Evolutionary conservation across 805 yeast genomes (phyloP).

Genomic region (Yamadazyma olivae): DNA sequence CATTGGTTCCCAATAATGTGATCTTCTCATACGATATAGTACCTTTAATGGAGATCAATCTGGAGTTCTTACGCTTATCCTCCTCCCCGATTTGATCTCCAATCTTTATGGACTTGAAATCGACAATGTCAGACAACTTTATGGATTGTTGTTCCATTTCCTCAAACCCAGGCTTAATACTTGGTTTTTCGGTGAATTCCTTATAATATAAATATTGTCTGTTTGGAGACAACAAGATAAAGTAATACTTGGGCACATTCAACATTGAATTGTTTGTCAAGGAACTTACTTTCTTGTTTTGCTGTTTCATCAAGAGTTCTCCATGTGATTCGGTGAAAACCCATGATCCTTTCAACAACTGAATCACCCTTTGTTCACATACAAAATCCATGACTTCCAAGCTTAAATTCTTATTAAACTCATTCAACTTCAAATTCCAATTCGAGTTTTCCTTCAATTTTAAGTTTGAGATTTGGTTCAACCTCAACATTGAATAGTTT

Average conservation of each 20-base stretch:
- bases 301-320: constrained; percentile 19
- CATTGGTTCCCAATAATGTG: constrained; percentile 42
- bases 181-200: constrained; percentile 49
- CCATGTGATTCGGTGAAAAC: constrained; percentile 62
- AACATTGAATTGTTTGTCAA: not conserved
- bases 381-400: constrained; percentile 68
- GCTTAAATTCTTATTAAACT: constrained; percentile 49
- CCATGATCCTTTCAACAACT: constrained; percentile 78
- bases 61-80: constrained; percentile 39
- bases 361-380: constrained; percentile 69
- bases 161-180: constrained; percentile 54
- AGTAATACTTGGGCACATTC: constrained; percentile 40
- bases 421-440: constrained; percentile 47
- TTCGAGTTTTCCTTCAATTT: constrained; percentile 30
- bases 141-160: constrained; percentile 51
- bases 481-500: constrained; percentile 43
- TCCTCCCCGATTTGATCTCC: constrained; percentile 36
- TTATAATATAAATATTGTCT: constrained; percentile 58
- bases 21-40: constrained; percentile 58
- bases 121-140: constrained; percentile 49
- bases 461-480: constrained; percentile 46
- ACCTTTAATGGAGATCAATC: constrained; percentile 55
- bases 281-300: constrained; percentile 1
- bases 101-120: constrained; percentile 50
- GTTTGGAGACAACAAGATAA: constrained; percentile 64